Conservation (phyloP, 441 rosid genomes). For the Euphorbia corollata region DNA sequence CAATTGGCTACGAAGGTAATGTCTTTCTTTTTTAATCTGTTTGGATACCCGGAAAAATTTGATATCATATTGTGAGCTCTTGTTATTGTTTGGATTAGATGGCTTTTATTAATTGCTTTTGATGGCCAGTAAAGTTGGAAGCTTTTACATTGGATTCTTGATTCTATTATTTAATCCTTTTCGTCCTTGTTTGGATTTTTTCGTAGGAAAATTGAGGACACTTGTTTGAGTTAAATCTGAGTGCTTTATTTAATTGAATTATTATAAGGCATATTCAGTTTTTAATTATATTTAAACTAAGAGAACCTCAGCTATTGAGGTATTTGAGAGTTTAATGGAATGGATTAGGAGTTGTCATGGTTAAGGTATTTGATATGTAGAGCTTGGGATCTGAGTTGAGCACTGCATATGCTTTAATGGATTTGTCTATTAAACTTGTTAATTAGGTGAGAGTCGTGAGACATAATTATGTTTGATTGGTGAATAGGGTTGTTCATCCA, state of each 20-base stretch:
- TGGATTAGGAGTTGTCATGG: background rate
- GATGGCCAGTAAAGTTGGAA: no score
- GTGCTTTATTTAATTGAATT: constrained; percentile 6
- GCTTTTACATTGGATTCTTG: background rate
- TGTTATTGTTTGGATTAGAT: background rate
- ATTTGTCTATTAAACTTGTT: background rate
- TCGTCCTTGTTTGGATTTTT: no score
- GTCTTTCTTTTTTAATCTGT: background rate
- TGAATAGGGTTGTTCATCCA: background rate
- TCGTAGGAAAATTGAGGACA: background rate
- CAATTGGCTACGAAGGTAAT: constrained; percentile 82
- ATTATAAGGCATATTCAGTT: background rate
- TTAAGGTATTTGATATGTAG: background rate
- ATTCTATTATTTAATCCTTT: background rate
- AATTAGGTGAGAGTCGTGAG: background rate
- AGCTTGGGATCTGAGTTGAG: background rate
- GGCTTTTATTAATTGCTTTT: background rate
- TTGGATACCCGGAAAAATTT: constrained; percentile 6
- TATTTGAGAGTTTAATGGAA: background rate
- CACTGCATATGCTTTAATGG: background rate
- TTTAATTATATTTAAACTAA: no score
- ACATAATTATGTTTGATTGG: background rate
- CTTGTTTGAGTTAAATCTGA: background rate
- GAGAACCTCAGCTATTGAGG: background rate
- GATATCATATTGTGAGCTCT: background rate